Base-by-base conservation (phyloP, 2,329 filamentous ascomycete species). In the Alternaria sp. region DNA sequence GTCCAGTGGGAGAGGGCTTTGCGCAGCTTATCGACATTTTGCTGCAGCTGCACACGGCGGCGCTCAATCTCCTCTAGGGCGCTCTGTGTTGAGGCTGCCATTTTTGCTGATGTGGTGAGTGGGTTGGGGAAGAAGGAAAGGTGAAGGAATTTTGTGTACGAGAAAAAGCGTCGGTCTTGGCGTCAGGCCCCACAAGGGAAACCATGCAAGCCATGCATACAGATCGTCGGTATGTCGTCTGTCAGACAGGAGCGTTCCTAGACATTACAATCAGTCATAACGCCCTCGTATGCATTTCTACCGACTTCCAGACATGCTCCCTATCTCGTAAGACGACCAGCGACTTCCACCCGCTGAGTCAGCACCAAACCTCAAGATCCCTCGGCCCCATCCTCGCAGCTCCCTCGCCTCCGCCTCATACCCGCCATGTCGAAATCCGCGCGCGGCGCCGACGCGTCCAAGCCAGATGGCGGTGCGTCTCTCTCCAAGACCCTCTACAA, bases 1-100 rank as follows among this genome's bases (percentile, higher is more conserved):
- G 92, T 91, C 95, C 95, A 99, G 82, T 97, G 91, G 66, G 89
- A 89, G 57, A 98, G 85, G 7, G 91, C 90, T 73, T 91, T 88
- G 59, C 88, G 88, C 19, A 98, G 86, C 77, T 93, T 89, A 54
- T 85, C 82, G 50, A 97, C 86, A 68, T 90, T 93, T 40, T 89
- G 86, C 79, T 97, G 92, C 8, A 98, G 89, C 64, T 89, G 86
- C 69, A 87, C 83, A 15, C 92, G 88, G 74, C 95, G 92, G 65
- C 87, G 87, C 79, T 97, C 93, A 45, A 97, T 86, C 73, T 90
- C 87, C 47, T 87, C 82, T 54, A 93, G 85, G 57, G 85, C 85
- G 69, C 87, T 84, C 56, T 81, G 68, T 21, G 68, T 65, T 7
- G 72, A 61, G 15, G 66, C 70, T 11, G 74, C 70, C 76, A 78